Evolutionary conservation across 805 yeast genomes (phyloP).

Genomic region (Candida railenensis): DNA sequence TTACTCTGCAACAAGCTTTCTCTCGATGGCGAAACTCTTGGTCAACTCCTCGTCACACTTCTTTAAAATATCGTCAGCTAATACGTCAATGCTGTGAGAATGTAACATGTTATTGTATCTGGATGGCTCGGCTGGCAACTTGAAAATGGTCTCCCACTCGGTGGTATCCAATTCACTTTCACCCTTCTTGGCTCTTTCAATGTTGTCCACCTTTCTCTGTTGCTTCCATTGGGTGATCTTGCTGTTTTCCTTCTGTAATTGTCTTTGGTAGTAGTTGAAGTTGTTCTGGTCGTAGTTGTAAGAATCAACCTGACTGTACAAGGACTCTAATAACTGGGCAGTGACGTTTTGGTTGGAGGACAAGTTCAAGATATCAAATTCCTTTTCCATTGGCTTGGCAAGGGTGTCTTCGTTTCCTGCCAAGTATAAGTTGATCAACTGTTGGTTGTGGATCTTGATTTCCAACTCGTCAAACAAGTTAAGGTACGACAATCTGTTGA

Average conservation of each 20-base stretch:
- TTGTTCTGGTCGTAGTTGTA: conserved; percentile 76
- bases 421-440: conserved; percentile 58
- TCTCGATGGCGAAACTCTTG: conserved; percentile 59
- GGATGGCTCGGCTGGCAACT: conserved; percentile 72
- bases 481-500: conserved; percentile 58
- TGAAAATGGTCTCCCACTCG: conserved; percentile 67
- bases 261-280: conserved; percentile 80
- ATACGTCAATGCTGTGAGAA: conserved; percentile 65
- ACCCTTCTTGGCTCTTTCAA: conserved; percentile 55
- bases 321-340: conserved; percentile 54
- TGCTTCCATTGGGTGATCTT: conserved; percentile 76
- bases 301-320: conserved; percentile 69
- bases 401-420: conserved; percentile 20
- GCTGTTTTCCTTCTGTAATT: conserved; percentile 63
- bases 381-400: conserved; percentile 15
- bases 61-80: conserved; percentile 70
- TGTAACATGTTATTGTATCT: conserved; percentile 69
- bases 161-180: conserved; percentile 53
- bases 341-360: conserved; percentile 44
- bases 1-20: conserved; percentile 38
- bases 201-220: conserved; percentile 64
- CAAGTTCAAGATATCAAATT: conserved; percentile 39
- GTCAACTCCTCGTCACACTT: conserved; percentile 65
- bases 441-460: conserved; percentile 63
- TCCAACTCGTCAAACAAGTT: conserved; percentile 74